A percentile compares a stretch with the other conserved stretches of the same genome.
Conservation (phyloP, 805 yeast genomes). For the Metschnikowia peoriensis region DNA sequence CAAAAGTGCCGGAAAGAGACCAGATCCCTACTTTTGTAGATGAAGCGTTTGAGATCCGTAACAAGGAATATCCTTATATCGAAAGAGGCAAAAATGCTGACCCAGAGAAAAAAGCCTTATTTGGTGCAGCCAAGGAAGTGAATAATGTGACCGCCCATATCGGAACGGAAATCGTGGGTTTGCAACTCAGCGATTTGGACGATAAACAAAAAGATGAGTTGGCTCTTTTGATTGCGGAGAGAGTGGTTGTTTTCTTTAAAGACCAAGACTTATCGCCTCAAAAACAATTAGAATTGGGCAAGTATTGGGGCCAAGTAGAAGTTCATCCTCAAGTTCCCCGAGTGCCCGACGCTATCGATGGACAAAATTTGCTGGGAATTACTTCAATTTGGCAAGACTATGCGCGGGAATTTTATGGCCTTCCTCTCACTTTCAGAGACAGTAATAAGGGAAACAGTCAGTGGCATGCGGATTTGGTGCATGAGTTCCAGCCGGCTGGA, state of each 20-base stretch:
- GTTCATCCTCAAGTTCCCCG: constrained; percentile 20
- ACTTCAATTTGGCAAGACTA: constrained; percentile 33
- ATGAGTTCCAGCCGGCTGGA: constrained; percentile 57
- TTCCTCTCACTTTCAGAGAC: constrained; percentile 29
- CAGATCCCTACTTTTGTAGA: constrained; percentile 26
- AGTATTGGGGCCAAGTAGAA: constrained; percentile 31
- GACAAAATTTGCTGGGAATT: constrained; percentile 23
- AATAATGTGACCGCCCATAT: constrained; percentile 29
- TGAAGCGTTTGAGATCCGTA: constrained; percentile 24
- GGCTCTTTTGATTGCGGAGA: constrained; percentile 30
- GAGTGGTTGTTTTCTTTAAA: constrained; percentile 30
- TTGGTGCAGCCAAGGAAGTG: constrained; percentile 32
- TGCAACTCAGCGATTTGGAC: constrained; percentile 28
- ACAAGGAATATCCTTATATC: constrained; percentile 24
- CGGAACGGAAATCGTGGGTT: constrained; percentile 32
- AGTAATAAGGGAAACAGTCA: constrained; percentile 21
- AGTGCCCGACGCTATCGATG: constrained; percentile 18
- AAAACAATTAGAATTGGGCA: constrained; percentile 30
- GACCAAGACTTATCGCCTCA: constrained; percentile 32
- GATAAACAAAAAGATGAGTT: constrained; percentile 31
- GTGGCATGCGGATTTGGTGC: constrained; percentile 52
- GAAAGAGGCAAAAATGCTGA: constrained; percentile 30
- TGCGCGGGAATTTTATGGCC: constrained; percentile 21
- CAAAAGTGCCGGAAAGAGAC: constrained; percentile 22
- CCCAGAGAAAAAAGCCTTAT: constrained; percentile 30